Evolutionary conservation across 352 stramenopile genomes (phyloP), one percentile per base, ranked within the genome.

Genomic region (Elongisporangium undulatum): DNA sequence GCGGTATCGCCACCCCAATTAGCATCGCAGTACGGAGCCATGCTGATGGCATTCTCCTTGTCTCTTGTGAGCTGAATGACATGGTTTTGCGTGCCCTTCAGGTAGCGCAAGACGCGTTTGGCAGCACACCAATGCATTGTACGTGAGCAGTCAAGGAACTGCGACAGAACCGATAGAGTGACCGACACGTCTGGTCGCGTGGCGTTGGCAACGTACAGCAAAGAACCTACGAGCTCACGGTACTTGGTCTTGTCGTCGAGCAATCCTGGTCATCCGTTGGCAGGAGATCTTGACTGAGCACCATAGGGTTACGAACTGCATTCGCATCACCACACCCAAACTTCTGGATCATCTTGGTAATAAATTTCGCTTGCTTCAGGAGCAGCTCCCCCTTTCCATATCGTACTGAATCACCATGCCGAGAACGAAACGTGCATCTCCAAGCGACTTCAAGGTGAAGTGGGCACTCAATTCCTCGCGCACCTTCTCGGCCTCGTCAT

Each of bases 181-280:
- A 57, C 24, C 7, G 19, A 53, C n/a, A 66, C 66, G 48, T 75
- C 64, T 3, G 53, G 61, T 16, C 50, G 26, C 3, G 60, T 72
- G 4, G 53, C 49, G 52, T 71, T 71, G 0, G 63, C 68, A 0
- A 69, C 50, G 19, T 71, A 69, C n/a, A 71, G 22, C 0, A 71
- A 8, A 13, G 54, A 72, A 0, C 52, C 56, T 16, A 67, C 23
- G 4, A 67, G 29, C 38, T 68, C 53, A 9, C 60, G 65, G 45
- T 56, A 68, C 4, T 5, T 24, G 59, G 49, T 66, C 15, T 56
- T 9, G 9, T 20, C 16, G 0, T 5, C 0, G 12, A 34, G 5
- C 22, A 24, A 19, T 4, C 12, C 0, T 0, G 9, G 4, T 12
- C 7, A 3, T 41, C 26, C 22, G 21, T 19, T 22, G 34, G 15